Evolutionary conservation across 129 eudicot species (phyloP).

Genomic region (Flaveria bidentis): DNA sequence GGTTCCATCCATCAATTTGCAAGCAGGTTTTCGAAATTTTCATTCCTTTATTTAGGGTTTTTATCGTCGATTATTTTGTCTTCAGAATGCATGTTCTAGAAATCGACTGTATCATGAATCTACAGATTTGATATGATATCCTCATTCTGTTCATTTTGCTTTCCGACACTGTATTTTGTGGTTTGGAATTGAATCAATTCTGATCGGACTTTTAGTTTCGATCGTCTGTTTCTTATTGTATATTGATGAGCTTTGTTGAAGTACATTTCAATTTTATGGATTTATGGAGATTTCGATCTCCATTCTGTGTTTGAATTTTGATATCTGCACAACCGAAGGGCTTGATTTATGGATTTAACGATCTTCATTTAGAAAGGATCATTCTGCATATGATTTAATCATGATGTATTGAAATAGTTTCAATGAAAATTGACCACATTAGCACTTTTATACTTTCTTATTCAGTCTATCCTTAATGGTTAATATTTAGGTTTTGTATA

Average conservation of each 20-base stretch:
- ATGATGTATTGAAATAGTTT: not conserved
- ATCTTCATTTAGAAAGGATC: not conserved
- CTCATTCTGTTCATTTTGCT: not conserved
- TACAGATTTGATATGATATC: not conserved
- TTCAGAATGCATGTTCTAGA: not conserved
- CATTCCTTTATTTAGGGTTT: not conserved
- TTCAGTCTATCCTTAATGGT: not conserved
- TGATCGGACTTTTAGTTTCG: not conserved
- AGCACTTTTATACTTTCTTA: too few relatives aligned
- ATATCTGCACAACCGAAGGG: not conserved
- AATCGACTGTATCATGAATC: not conserved
- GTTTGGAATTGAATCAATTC: not conserved
- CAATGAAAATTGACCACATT: not conserved
- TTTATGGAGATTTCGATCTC: too few relatives aligned
- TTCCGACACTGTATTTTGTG: not conserved
- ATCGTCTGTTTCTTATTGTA: too few relatives aligned
- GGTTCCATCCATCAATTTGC: too few relatives aligned
- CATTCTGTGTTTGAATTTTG: not conserved
- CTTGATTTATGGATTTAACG: not conserved
- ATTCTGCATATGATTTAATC: not conserved
- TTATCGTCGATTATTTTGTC: not conserved
- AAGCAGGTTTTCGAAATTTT: not conserved
- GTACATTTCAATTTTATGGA: not conserved
- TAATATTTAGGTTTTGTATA: not conserved
- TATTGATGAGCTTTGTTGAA: not conserved